Evolutionary conservation across 495 filamentous ascomycete genomes (phyloP), one percentile per base, ranked within the genome.

Genomic region (Penicillium roqueforti): DNA sequence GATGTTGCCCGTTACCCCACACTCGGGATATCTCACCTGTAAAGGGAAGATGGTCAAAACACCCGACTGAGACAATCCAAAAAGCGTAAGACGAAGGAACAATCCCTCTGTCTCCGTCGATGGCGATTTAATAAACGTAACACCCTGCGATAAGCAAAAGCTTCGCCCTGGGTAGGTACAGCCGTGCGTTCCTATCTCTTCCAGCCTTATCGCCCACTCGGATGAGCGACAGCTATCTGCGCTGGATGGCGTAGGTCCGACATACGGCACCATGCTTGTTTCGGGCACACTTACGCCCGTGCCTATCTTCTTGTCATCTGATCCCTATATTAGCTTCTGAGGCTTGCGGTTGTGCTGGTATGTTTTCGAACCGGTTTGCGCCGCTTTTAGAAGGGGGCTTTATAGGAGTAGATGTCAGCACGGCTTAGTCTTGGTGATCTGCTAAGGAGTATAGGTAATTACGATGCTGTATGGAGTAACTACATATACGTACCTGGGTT

Each of bases 151-250:
- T 51, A 51, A 42, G 37, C 49, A 25, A 26, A 52, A 11, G 13
- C 28, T 25, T 31, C 37, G 23, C 20, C 23, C 18, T 26, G n/a
- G n/a, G n/a, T n/a, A n/a, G n/a, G n/a, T n/a, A 26, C 5, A 26
- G 2, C 26, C 26, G 9, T 32, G 26, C 22, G 23, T 26, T 18
- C 28, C n/a, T 26, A 49, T 37, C 32, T 49, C 47, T 44, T 7
- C 25, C 4, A 8, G 1, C 9, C 13, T 44, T 52, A 52, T 52
- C 50, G 50, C 9, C 50, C 50, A 52, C 40, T 52, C 50, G 3
- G 19, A 44, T 25, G 20, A 34, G 3, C 3, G 2, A 23, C 4
- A 36, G 50, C 50, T 52, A 52, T 52, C 50, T 52, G 18, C 3
- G 28, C 9, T 3, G 9, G 10, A 9, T 11, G 10, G 28, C 28